Evolutionary conservation across 2,329 filamentous ascomycete species (phyloP), one percentile per base, ranked within the genome.

Genomic region (Hypoxylon sp.): DNA sequence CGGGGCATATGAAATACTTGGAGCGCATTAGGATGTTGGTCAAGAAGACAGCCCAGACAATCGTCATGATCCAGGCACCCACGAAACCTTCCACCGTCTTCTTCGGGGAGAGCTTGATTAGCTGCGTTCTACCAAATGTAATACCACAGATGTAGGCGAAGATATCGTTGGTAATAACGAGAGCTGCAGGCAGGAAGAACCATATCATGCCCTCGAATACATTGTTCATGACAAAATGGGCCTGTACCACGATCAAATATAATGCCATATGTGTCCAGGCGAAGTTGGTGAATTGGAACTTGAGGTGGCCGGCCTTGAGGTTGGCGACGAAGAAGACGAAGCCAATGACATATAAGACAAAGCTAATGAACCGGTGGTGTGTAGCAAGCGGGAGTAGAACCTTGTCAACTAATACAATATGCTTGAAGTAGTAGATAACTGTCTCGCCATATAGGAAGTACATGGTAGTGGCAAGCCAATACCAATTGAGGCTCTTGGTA

Each of bases 201-300:
- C 96, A 99, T 79, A 99, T 97, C 92, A 99, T 94, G 83, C 96
- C 96, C 83, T 99, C 96, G 75, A 99, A 97, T 72, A 99, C 92
- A 81, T 99, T 99, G 87, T 99, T 99, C 93, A 99, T 98, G 83
- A 98, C 93, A 80, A 99, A 99, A 80, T 99, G 96, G 13, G 96
- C 94, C 81, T 99, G 94, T 5, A 97, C 94, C 41, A 98, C 95
- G 75, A 99, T 98, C 76, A 99, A 86, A 84, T 97, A 98, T 19
- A 99, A 88, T 4, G 97, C 96, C 94, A 99, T 98, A 80, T 99
- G 96, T 13, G 96, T 98, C 96, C 96, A 99, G 59, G 94, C 96
- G 77, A 98, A 99, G 81, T 99, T 96, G 69, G 94, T 97, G 82
- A 99, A 99, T 81, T 99, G 96, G 83, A 99, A 98, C 80, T 91